A percentile compares a stretch with the other conserved stretches of the same genome.
Evolutionary conservation across 2,329 filamentous ascomycete genomes (phyloP).

Genomic region (Periconia sp.): DNA sequence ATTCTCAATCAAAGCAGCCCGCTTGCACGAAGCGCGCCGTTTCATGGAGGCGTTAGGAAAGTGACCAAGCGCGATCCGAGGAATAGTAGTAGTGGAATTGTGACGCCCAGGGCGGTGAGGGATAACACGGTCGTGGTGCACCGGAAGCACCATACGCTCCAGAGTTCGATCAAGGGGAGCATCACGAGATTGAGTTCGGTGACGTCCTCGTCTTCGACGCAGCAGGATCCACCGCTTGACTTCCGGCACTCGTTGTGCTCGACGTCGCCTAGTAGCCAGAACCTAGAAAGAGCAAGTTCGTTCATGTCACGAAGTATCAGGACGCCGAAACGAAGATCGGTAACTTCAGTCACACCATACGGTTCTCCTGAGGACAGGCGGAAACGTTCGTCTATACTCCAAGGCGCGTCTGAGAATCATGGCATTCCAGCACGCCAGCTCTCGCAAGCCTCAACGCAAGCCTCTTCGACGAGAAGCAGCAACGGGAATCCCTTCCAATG

Average conservation of each 20-base stretch:
- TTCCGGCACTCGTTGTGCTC: constrained; percentile 9
- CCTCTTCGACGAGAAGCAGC: constrained; percentile 44
- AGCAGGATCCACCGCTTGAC: constrained; percentile 4
- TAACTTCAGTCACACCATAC: constrained; percentile 38
- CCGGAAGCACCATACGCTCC: constrained; percentile 13
- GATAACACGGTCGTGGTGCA: constrained; percentile 22
- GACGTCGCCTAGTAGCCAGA: constrained; percentile 19
- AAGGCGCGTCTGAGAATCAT: constrained; percentile 36
- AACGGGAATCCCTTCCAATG: constrained; percentile 51
- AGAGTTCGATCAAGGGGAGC: constrained; percentile 20
- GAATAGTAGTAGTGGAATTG: constrained; percentile 33
- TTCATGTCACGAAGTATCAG: constrained; percentile 27
- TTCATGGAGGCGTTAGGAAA: constrained; percentile 34
- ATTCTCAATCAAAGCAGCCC: constrained; percentile 45
- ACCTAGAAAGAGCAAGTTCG: constrained; percentile 31
- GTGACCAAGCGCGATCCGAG: constrained; percentile 41
- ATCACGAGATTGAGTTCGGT: constrained; percentile 13
- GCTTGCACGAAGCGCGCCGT: constrained; percentile 25
- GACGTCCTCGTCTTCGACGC: constrained; percentile 1
- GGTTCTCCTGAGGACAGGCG: constrained; percentile 45
- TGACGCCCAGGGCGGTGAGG: constrained; percentile 22
- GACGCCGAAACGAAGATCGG: constrained; percentile 40
- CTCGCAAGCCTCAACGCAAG: constrained; percentile 43
- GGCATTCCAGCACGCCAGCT: constrained; percentile 39
- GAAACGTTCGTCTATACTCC: constrained; percentile 26